Conservation (phyloP, 1,284 basidiomycete species). For the Sporisorium reilianum region DNA sequence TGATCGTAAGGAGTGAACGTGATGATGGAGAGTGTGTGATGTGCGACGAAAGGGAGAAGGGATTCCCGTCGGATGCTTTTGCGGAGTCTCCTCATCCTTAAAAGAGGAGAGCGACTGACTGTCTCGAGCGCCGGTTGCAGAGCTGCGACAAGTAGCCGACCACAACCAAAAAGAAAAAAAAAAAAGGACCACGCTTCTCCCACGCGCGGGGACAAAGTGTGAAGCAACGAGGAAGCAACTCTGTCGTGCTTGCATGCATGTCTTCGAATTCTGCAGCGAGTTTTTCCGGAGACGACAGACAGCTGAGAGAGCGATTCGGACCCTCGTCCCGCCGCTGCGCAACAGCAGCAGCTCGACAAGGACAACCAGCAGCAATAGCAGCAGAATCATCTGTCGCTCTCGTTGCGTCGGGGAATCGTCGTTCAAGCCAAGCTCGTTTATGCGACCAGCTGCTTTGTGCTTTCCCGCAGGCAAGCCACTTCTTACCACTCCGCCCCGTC, state of each 20-base stretch:
- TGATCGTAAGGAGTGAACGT: background rate
- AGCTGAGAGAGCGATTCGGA: background rate
- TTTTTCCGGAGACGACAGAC: constrained; percentile 7
- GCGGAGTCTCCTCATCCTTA: too few relatives aligned
- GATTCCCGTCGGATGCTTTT: too few relatives aligned
- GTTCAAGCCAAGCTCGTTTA: background rate
- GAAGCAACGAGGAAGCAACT: background rate
- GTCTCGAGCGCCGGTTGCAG: background rate
- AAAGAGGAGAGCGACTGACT: too few relatives aligned
- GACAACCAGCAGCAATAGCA: background rate
- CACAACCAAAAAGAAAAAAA: background rate
- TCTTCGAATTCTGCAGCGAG: constrained; percentile 6
- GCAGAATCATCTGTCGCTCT: background rate
- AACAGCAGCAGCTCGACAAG: background rate
- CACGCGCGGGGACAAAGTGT: background rate
- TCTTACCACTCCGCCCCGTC: background rate
- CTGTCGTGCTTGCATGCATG: background rate
- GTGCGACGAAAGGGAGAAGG: too few relatives aligned
- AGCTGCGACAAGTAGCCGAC: background rate
- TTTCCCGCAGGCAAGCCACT: background rate
- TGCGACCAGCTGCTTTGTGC: background rate
- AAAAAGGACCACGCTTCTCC: background rate
- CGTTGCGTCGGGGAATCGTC: background rate
- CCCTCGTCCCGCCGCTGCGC: background rate
- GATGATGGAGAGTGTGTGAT: background rate